phyloP scores from a whole-genome alignment of 495 filamentous ascomycete genomes.

The Talaromyces nanjingensis region DNA sequence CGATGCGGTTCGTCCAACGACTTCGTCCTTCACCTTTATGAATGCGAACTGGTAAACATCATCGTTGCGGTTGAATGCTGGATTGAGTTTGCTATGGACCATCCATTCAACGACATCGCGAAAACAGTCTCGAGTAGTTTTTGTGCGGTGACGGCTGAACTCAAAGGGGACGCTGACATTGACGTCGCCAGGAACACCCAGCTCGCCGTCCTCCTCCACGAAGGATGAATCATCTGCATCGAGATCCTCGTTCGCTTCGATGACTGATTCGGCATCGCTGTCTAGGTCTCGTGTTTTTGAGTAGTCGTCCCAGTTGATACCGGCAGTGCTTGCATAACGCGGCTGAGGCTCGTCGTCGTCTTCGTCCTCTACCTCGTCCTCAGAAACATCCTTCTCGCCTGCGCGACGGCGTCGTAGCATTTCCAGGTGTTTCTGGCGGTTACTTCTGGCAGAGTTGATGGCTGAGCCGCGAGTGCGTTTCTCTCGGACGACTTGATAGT shows the following conservation, averaged over 20 bases:
- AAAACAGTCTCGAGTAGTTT: conserved; percentile 70
- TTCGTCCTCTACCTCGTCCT: conserved; percentile 21
- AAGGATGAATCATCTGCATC: conserved; percentile 68
- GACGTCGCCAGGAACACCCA: conserved; percentile 41
- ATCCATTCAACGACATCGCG: conserved; percentile 76
- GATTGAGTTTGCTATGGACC: conserved; percentile 69
- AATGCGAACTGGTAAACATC: conserved; percentile 65
- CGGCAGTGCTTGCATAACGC: conserved; percentile 7
- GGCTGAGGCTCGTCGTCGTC: conserved; percentile 6
- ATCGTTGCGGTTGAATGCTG: conserved; percentile 59
- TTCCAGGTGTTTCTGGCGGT: conserved; percentile 42
- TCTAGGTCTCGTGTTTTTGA: conserved; percentile 16
- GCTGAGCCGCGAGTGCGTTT: conserved; percentile 35
- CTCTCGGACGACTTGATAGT: conserved; percentile 25
- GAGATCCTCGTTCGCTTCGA: conserved; percentile 31
- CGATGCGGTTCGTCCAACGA: conserved; percentile 57
- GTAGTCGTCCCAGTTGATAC: background rate
- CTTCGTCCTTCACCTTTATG: conserved; percentile 66
- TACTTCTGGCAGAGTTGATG: conserved; percentile 34
- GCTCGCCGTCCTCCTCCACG: conserved; percentile 54
- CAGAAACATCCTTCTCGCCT: conserved; percentile 38
- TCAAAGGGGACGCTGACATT: conserved; percentile 63
- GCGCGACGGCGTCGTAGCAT: conserved; percentile 50
- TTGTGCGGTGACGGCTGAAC: conserved; percentile 59
- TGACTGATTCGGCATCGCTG: conserved; percentile 29